Base-by-base conservation (phyloP, 306 rosid genomes). In the Acacia confusa region DNA sequence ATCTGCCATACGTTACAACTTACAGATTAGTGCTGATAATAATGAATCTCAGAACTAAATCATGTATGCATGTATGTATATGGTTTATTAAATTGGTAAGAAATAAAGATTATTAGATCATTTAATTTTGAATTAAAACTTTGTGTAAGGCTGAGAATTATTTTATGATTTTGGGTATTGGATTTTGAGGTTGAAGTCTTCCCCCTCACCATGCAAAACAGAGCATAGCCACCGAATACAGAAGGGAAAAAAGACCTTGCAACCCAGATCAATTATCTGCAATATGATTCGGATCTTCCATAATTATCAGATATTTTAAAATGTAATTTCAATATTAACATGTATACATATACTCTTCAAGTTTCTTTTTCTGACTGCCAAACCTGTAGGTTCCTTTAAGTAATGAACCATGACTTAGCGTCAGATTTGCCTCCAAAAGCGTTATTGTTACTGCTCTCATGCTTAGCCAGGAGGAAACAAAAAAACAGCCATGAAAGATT, bases 361-460 rank as follows among this genome's bases (percentile, higher is more conserved):
- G 28, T 24, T 79, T 74, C 50, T 68, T 69, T 79, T 30, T 30
- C 79, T 67, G 53, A 45, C 52, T 7, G 70, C 36, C 4, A 57
- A 32, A 22, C 78, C 52, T 41, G 24, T 34, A 57, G 72, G 48
- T 36, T 36, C 47, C 15, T 40, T 19, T 17, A 19, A 2, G 15
- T 8, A 61, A 70, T 44, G 47, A 32, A 74, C 81, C 68, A 70
- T 13, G 79, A 43, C 60, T 50, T 78, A 44, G 28, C 38, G 76
- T 53, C 75, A 45, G 65, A 69, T 24, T 76, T 77, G 41, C 72
- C 84, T 69, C 76, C 73, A 68, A 83, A 58, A 77, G 81, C 74
- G 75, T 34, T 8, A 66, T 72, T 57, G 73, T 74, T 6, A 61
- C 82, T 60, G 79, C 73, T 44, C 70, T 72, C 78, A 76, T 41